phyloP scores from a whole-genome alignment of 345 rosid species.

The Ceriops decandra region DNA sequence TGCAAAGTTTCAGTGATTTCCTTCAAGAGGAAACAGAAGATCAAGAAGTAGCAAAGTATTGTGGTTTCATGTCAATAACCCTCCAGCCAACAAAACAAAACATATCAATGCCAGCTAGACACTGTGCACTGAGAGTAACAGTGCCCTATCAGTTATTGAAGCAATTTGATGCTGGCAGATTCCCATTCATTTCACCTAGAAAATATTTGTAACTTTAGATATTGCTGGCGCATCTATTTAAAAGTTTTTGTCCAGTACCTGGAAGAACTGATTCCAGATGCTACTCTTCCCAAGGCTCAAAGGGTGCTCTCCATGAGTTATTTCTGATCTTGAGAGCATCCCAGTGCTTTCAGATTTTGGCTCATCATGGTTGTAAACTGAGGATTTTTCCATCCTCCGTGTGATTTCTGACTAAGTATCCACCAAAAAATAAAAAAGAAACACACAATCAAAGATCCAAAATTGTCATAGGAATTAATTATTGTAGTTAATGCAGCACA shows the following conservation, averaged over 20 bases:
- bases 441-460: conserved; percentile 39
- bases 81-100: too few species aligned
- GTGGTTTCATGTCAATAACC: too few species aligned
- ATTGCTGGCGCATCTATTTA: background rate
- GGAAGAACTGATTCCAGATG: conserved; percentile 90
- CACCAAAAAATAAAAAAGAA: conserved; percentile 33
- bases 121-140: too few species aligned
- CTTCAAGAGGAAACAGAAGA: background rate
- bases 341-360: conserved; percentile 46
- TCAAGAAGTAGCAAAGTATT: background rate
- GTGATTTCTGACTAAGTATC: conserved; percentile 94
- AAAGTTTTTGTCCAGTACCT: conserved; percentile 44
- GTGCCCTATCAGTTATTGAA: too few species aligned
- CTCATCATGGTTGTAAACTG: conserved; percentile 39
- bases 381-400: conserved; percentile 69
- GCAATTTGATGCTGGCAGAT: too few species aligned
- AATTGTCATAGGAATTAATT: conserved; percentile 9
- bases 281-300: conserved; percentile 88
- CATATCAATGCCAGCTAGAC: too few species aligned
- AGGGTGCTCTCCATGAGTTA: conserved; percentile 90
- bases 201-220: background rate
- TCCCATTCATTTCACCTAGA: background rate
- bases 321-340: conserved; percentile 68
- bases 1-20: background rate
- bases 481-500: conserved; percentile 1